These are phyloP conservation scores for Oleoguttula mirabilis DNA, from an alignment of 495 filamentous ascomycete species.

Conservation along the genomic window DNA sequence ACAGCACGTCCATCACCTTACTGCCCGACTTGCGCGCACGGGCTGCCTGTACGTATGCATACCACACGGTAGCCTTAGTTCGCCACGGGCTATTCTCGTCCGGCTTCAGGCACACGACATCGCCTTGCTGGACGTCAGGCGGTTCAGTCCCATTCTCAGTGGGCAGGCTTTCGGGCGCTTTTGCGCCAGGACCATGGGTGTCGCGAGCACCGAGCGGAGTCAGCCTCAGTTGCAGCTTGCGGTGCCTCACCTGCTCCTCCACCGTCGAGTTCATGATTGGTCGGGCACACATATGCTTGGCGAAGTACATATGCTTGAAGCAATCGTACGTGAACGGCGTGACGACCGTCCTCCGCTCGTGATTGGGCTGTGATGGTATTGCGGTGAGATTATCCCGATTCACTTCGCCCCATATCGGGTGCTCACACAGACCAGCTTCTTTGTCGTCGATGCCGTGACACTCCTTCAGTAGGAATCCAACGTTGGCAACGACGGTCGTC, in stretches of 20 bases:
- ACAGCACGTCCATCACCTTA: slow-evolving; percentile 47
- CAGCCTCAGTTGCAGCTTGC: slow-evolving; percentile 11
- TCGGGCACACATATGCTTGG: slow-evolving; percentile 29
- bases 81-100: slow-evolving; percentile 48
- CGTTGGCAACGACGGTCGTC: slow-evolving; percentile 39
- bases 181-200: too few species aligned
- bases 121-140: slow-evolving; percentile 31
- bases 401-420: slow-evolving; percentile 39
- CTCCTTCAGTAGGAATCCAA: slow-evolving; percentile 54
- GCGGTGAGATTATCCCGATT: slow-evolving; percentile 21
- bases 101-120: slow-evolving; percentile 37
- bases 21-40: slow-evolving; percentile 15
- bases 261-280: slow-evolving; percentile 3
- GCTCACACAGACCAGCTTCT: slow-evolving; percentile 17
- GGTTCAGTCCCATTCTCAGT: neutral
- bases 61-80: slow-evolving; percentile 40
- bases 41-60: slow-evolving; percentile 51
- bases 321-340: slow-evolving; percentile 53
- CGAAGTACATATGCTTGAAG: slow-evolving; percentile 52
- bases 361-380: slow-evolving; percentile 7
- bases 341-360: slow-evolving; percentile 43
- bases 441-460: slow-evolving; percentile 21
- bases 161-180: too few species aligned
- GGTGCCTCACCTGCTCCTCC: neutral
- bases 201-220: too few species aligned